These are phyloP conservation scores for Fusarium tjaetaba DNA, from an alignment of 2,329 filamentous ascomycete species.

Conservation along the genomic window DNA sequence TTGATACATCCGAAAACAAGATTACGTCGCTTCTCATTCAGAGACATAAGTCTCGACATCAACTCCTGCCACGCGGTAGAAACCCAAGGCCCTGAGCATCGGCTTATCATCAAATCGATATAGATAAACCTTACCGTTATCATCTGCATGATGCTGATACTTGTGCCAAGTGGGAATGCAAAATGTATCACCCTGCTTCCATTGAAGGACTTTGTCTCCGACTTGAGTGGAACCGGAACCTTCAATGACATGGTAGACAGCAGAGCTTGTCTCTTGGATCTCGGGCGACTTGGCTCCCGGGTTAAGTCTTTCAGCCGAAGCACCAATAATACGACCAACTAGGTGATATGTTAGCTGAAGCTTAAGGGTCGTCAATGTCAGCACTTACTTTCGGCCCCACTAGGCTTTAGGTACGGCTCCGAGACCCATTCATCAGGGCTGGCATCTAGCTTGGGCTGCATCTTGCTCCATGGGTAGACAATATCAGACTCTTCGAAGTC, in stretches of 20 bases:
- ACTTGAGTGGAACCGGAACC: slow-evolving; percentile 56
- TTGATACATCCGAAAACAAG: too few species aligned
- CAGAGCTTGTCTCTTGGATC: slow-evolving; percentile 60
- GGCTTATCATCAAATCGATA: slow-evolving; percentile 66
- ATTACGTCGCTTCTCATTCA: background rate
- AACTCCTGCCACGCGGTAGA: slow-evolving; percentile 47
- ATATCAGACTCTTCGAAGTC: slow-evolving; percentile 55
- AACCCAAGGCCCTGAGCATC: slow-evolving; percentile 62
- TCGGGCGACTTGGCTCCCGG: slow-evolving; percentile 49
- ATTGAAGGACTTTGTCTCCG: slow-evolving; percentile 47
- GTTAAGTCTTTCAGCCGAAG: slow-evolving; percentile 56
- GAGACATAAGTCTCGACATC: slow-evolving; percentile 28
- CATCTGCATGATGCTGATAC: slow-evolving; percentile 58
- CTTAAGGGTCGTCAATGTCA: background rate
- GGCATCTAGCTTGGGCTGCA: slow-evolving; percentile 55
- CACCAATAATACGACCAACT: slow-evolving; percentile 55
- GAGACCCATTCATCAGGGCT: background rate
- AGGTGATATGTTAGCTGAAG: background rate
- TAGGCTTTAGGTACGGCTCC: slow-evolving; percentile 47
- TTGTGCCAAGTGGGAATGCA: slow-evolving; percentile 62
- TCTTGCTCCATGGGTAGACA: slow-evolving; percentile 59
- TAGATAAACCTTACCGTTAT: slow-evolving; percentile 53
- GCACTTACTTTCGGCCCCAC: slow-evolving; percentile 45
- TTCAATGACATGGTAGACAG: slow-evolving; percentile 62
- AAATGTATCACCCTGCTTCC: slow-evolving; percentile 64